Evolutionary conservation across 129 eudicot species (phyloP).

Genomic region (Helichrysum umbraculigerum): DNA sequence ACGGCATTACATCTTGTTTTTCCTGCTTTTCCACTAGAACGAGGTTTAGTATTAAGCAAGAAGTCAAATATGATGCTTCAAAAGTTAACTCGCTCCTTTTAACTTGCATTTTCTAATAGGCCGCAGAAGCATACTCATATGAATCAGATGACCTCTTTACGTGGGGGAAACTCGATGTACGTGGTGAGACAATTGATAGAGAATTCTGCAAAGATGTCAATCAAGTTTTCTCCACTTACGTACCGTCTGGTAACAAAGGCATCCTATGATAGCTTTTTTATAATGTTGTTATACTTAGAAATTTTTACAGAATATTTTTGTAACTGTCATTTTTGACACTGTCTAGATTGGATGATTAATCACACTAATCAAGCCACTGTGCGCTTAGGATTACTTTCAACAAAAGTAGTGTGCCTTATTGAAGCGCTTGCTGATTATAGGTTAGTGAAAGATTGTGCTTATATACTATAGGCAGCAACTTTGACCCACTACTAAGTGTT

Average conservation of each 20-base stretch:
- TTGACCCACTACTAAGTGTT: neutral
- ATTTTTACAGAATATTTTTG: neutral
- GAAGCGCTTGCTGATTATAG: conserved; percentile 75
- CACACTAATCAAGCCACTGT: conserved; percentile 33
- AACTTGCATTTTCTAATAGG: conserved; percentile 42
- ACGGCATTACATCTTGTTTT: neutral
- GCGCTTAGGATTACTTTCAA: conserved; percentile 49
- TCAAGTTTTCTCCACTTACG: conserved; percentile 29
- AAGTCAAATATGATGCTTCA: conserved; percentile 7
- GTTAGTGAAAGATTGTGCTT: conserved; percentile 33
- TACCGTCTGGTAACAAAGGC: conserved; percentile 62
- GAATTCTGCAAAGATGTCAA: conserved; percentile 51
- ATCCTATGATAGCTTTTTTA: neutral
- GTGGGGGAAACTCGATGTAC: conserved; percentile 55
- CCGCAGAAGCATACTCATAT: conserved; percentile 60
- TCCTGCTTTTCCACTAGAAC: neutral
- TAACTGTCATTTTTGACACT: conserved; percentile 23
- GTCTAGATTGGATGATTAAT: conserved; percentile 41
- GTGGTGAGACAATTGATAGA: conserved; percentile 45
- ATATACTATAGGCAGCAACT: neutral
- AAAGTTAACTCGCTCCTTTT: neutral
- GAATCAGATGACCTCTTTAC: conserved; percentile 43
- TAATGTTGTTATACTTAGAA: neutral
- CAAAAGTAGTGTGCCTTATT: conserved; percentile 62
- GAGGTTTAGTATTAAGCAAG: conserved; percentile 8